Evolutionary conservation across 768 basidiomycete species (phyloP), one percentile per base, ranked within the genome.

Genomic region (Sarcomyxa edulis): DNA sequence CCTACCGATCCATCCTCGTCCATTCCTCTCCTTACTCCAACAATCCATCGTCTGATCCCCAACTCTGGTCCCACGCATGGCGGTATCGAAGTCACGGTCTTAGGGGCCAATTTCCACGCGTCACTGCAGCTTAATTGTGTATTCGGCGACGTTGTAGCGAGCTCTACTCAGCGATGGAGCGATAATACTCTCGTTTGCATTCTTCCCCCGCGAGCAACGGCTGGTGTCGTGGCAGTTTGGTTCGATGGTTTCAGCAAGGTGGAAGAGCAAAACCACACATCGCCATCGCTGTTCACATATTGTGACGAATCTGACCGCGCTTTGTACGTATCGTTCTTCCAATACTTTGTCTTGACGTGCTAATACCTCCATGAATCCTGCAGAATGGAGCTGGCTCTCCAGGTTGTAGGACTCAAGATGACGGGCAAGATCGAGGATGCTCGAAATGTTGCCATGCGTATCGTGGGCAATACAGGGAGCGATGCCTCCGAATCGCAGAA

Each of bases 381-480:
- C 49, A 94, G 90, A 48, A 94, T 97, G 90, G 94, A 95, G 58
- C 76, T 96, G 38, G 93, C 93, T 36, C 69, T 97, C 3, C 92
- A 95, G 54, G 91, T 95, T 10, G 92, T 97, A 12, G 94, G 94
- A 1, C 66, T 96, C 46, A 93, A 95, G 67, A 94, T 96, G 89
- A 95, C 92, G 0, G 93, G 93, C 33, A 87, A 92, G 53, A 81
- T 95, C 20, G 91, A 94, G 50, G 89, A 93, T 38, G 92, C 93
- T 2, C 84, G 88, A 59, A 87, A 91, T 42, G 86, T 96, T 25
- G 93, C 93, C 10, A 81, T 93, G 76, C 76, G 92, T 21, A 96
- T 96, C 47, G 88, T 96, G 21, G 84, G 87, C 26, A 82, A 70
- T 39, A 66, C 79, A n/a, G 77, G 74, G 18, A 61, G 63, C 21